A percentile compares a stretch with the other conserved stretches of the same genome.
Conservation (phyloP, 805 yeast species). For the Metschnikowia reukaufii region DNA sequence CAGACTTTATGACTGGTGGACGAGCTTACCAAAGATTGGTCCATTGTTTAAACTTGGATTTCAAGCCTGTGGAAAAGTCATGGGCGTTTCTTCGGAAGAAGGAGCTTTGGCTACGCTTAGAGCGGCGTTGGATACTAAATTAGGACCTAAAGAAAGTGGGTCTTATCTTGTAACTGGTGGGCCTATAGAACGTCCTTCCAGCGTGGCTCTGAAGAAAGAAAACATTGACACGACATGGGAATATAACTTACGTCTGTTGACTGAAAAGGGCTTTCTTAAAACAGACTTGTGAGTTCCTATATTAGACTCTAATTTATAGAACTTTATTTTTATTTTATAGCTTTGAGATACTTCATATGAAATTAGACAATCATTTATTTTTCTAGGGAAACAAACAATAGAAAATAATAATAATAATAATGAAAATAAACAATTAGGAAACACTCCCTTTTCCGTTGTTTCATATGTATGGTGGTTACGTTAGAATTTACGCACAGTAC, state of each 20-base stretch:
- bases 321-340: no score
- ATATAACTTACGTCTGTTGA: constrained; percentile 25
- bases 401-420: no score
- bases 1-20: constrained; percentile 33
- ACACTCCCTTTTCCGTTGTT: not conserved
- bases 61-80: constrained; percentile 15
- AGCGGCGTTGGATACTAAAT: constrained; percentile 31
- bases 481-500: not conserved
- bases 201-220: constrained; percentile 24
- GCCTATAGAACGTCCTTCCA: constrained; percentile 21
- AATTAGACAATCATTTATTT: no score
- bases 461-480: not conserved
- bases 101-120: constrained; percentile 36
- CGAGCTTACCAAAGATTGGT: constrained; percentile 26
- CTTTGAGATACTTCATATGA: no score
- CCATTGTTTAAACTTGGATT: constrained; percentile 19
- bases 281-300: not conserved
- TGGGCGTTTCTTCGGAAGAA: constrained; percentile 34
- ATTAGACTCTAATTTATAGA: no score
- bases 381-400: no score
- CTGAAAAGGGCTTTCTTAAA: constrained; percentile 19
- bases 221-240: constrained; percentile 31
- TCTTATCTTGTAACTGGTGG: constrained; percentile 37
- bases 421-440: not conserved
- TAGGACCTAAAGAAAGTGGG: constrained; percentile 29